A percentile compares a stretch with the other conserved stretches of the same genome.
These are phyloP conservation scores for Blastosporella zonata DNA, from an alignment of 1,284 basidiomycete species.

Conservation along the genomic window DNA sequence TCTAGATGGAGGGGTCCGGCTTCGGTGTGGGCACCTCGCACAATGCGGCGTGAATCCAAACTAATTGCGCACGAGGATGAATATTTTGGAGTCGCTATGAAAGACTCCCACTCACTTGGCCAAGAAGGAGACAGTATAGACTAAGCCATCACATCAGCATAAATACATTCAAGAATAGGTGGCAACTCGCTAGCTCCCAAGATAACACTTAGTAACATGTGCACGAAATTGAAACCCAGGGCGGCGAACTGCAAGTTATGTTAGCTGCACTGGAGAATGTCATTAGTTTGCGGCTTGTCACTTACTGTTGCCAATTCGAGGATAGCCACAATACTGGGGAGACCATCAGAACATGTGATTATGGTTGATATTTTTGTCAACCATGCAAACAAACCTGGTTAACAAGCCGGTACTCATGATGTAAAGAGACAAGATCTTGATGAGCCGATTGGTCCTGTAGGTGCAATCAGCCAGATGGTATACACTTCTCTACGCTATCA, in stretches of 20 bases:
- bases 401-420: slow-evolving; percentile 10
- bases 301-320: slow-evolving; percentile 2
- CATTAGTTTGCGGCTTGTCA: background rate
- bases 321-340: slow-evolving; percentile 1
- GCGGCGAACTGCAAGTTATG: background rate
- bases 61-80: background rate
- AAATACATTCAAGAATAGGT: no score
- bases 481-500: background rate
- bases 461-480: background rate
- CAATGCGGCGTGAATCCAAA: slow-evolving; percentile 7
- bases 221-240: slow-evolving; percentile 3
- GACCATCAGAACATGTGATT: background rate
- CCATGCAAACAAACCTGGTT: background rate
- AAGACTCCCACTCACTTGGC: slow-evolving; percentile 1
- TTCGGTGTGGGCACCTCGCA: background rate
- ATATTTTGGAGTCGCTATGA: no score
- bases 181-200: slow-evolving; percentile 2
- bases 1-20: background rate
- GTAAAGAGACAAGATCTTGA: slow-evolving; percentile 8
- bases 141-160: background rate
- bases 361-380: background rate
- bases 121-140: slow-evolving; percentile 6
- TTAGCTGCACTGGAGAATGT: background rate
- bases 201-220: slow-evolving; percentile 4
- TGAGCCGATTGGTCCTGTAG: slow-evolving; percentile 4